phyloP scores from a whole-genome alignment of 1,284 basidiomycete genomes.

The Trichosporon sp. region DNA sequence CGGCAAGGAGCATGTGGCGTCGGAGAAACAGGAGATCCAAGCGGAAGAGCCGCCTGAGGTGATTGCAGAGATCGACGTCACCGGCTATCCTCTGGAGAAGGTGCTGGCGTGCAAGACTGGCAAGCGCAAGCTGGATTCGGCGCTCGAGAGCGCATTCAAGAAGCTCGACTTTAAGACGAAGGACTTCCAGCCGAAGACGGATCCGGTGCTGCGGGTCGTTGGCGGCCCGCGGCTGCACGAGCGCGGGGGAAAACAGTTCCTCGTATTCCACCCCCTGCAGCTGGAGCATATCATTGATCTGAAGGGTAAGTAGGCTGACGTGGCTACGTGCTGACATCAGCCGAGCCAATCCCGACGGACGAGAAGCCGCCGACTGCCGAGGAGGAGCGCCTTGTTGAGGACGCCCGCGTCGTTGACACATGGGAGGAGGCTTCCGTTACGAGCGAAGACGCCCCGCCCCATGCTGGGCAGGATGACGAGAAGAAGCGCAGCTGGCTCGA shows the following conservation, averaged over 20 bases:
- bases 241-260: neutral
- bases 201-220: constrained; percentile 4
- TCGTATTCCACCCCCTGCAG: constrained; percentile 8
- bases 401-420: neutral
- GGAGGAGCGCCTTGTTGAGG: neutral
- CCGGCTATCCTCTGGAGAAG: constrained; percentile 5
- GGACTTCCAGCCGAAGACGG: constrained; percentile 12
- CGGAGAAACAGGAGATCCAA: neutral
- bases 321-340: neutral
- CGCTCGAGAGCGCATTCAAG: constrained; percentile 5
- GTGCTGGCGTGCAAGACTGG: constrained; percentile 10
- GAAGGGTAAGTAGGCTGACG: neutral
- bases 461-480: neutral
- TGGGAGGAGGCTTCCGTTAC: constrained; percentile 6
- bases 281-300: constrained; percentile 8
- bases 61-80: constrained; percentile 8
- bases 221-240: constrained; percentile 2
- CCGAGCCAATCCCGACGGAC: neutral
- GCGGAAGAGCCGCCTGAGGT: neutral
- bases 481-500: constrained; percentile 1
- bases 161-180: constrained; percentile 7
- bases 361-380: neutral
- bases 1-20: neutral
- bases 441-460: constrained; percentile 3
- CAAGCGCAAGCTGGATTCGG: constrained; percentile 3